Base-by-base conservation (phyloP, 164 flowering plant species). In the Platanus orientalis region DNA sequence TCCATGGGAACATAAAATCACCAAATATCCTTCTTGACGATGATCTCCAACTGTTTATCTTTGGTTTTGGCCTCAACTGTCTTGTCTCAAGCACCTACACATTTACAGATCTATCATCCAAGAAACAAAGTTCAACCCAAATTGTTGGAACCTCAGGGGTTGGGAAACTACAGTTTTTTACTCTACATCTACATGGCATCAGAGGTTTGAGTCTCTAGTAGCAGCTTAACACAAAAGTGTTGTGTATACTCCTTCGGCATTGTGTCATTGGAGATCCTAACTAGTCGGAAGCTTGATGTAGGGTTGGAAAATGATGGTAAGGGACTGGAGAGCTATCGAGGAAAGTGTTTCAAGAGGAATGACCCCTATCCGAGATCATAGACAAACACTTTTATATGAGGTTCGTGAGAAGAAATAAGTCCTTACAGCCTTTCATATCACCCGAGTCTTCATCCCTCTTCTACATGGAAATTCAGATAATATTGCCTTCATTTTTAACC, bases 201-300 rank as follows among this genome's bases (percentile, higher is more conserved):
- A 1, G 99, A 95, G 73, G 86, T 80, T 60, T 80, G 84, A 30
- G 60, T 58, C 3, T 39, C 70, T 6, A 76, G 92, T 26, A 66
- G 67, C 73, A 83, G 71, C 71, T 61, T 81, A 59, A 81, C 89
- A 0, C 97, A 89, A 70, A 91, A 84, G 67, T 81, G 92, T 47
- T 97, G 92, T 49, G 96, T 95, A 14, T 95, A 84, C 69, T 82
- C 99, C 3, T 92, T 88, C 29, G 99, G 99, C 7, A 73, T 95
- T 26, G 75, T 90, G 58, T 83, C 92, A 7, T 25, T 95, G 82
- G 99, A 95, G 77, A 64, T 89, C 11, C 66, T 95, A 24, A 95
- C 97, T 0, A 97, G 96, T 0, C 78, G 70, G 54, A 39, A 66
- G 24, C 93, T 96, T 0, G 85, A 82, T 39, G 72, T 68, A 1